Evolutionary conservation across 2,329 filamentous ascomycete genomes (phyloP), one percentile per base, ranked within the genome.

Genomic region (Graphilbum sp.): DNA sequence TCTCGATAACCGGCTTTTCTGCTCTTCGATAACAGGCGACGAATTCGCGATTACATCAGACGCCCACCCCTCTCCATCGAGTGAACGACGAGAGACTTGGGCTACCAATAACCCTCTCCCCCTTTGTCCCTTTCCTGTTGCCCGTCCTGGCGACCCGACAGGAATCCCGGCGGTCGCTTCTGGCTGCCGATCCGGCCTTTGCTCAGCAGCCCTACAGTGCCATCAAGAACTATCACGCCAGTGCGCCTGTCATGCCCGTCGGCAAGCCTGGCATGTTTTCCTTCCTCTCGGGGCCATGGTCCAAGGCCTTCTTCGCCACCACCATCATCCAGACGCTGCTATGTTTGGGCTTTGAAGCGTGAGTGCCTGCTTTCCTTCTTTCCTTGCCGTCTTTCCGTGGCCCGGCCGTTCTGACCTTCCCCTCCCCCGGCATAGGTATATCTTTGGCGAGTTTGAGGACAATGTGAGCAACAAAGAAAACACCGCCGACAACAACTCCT

Each of bases 291-390:
- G 81, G 82, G 41, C 73, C 69, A 52, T 98, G 90, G 88, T 86
- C 87, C 15, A 88, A 85, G 67, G 65, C 75, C 44, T 96, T 96
- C 55, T 74, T 92, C 59, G 56, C 75, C 45, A 69, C 81, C 27
- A 76, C 83, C 27, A 58, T 79, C 34, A 45, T 82, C 41, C 90
- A 98, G 64, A 82, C 85, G 45, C 60, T 80, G 43, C 69, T 92
- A 39, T 82, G 83, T 45, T 69, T 96, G 47, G 78, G 70, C 19
- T 79, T 95, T 46, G 88, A 98, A 67, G 73, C 80, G 84, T 94
- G 69, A 54, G 83, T 67, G 13, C 20, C n/a, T 9, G 29, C 10
- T 13, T 11, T 2, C 15, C 18, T 34, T n/a, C 17, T 30, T 20
- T 4, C 7, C 13, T 21, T 13, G 19, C 18, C 35, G 13, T 21